Percentiles rank a stretch among this genome's conserved stretches.
Evolutionary conservation across 2,329 filamentous ascomycete species (phyloP).

Genomic region (Fonsecaea erecta): DNA sequence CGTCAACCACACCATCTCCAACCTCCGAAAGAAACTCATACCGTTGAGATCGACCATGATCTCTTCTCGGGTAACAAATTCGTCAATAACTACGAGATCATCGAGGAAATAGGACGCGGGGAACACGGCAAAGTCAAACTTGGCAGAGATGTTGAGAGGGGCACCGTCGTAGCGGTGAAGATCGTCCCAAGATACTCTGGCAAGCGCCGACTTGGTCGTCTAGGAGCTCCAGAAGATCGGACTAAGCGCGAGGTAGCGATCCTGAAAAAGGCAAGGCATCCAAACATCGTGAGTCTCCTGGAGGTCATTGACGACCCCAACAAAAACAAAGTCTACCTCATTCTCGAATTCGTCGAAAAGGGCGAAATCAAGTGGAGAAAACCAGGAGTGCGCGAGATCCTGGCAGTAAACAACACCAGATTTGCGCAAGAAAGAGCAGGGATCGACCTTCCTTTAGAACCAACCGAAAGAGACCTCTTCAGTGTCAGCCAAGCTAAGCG

Average conservation of each 20-base stretch:
- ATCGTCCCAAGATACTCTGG: constrained; percentile 97
- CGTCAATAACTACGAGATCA: constrained; percentile 97
- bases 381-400: constrained; percentile 82
- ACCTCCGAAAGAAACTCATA: constrained; percentile 83
- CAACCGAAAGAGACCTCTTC: constrained; percentile 51
- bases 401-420: constrained; percentile 77
- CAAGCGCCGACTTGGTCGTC: constrained; percentile 81
- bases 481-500: constrained; percentile 61
- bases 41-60: constrained; percentile 88
- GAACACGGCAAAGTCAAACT: constrained; percentile 98
- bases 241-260: constrained; percentile 97
- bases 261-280: constrained; percentile 94
- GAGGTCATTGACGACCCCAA: constrained; percentile 98
- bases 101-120: constrained; percentile 92
- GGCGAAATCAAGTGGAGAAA: constrained; percentile 95
- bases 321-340: constrained; percentile 97
- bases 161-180: constrained; percentile 91
- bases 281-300: constrained; percentile 92
- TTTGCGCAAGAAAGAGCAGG: constrained; percentile 77
- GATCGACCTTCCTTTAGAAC: constrained; percentile 68
- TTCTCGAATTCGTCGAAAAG: constrained; percentile 90
- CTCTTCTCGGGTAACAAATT: constrained; percentile 87
- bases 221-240: constrained; percentile 70
- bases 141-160: constrained; percentile 76
- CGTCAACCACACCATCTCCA: constrained; percentile 74